phyloP scores from a whole-genome alignment of 306 rosid species.

The Cucumis cinereus region DNA sequence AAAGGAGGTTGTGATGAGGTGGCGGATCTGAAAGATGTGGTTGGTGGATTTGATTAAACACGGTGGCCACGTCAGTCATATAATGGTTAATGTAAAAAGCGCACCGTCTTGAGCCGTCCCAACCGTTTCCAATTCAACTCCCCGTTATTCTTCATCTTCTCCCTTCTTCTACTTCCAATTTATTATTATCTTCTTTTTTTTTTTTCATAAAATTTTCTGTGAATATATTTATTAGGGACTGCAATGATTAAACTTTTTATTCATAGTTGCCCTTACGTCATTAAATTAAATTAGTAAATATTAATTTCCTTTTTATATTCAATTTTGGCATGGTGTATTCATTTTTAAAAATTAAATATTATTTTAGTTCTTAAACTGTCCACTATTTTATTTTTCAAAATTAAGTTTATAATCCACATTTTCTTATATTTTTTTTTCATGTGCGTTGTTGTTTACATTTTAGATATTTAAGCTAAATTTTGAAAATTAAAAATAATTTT shows the following conservation, averaged over 20 bases:
- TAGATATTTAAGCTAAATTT: too few relatives aligned
- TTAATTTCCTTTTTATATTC: too few relatives aligned
- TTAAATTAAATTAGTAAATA: too few relatives aligned
- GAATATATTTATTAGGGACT: conserved; percentile 4
- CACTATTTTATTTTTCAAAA: too few relatives aligned
- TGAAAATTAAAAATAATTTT: too few relatives aligned
- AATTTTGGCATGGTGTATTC: too few relatives aligned
- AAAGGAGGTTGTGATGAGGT: background rate
- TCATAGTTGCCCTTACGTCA: background rate
- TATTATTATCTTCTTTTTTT: too few relatives aligned
- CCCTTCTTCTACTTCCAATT: background rate
- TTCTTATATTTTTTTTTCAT: too few relatives aligned
- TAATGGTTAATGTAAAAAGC: background rate
- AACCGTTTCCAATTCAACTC: conserved; percentile 1
- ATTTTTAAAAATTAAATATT: too few relatives aligned
- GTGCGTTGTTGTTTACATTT: too few relatives aligned
- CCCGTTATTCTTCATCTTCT: background rate
- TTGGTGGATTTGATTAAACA: conserved; percentile 4
- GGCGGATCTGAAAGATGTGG: background rate
- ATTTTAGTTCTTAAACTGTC: too few relatives aligned
- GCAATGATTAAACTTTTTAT: background rate
- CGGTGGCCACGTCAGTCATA: background rate
- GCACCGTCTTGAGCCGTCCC: conserved; percentile 8
- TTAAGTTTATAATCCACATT: too few relatives aligned
- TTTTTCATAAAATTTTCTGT: background rate